These are phyloP conservation scores for Globisporangium echinulatum DNA, from an alignment of 352 stramenopile species.

Conservation along the genomic window DNA sequence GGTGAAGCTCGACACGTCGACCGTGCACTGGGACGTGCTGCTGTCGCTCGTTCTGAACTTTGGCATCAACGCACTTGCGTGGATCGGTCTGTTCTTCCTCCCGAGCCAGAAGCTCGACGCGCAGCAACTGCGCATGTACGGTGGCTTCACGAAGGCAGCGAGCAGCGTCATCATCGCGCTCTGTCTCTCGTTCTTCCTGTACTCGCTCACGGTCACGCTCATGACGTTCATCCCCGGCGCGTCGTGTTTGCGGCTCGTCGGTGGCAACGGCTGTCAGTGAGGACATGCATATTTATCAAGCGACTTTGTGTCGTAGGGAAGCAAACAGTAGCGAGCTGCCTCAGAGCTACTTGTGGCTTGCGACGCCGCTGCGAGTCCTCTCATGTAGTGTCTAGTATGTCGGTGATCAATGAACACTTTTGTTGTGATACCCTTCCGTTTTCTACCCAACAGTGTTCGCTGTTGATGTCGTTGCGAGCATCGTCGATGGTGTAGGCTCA, in stretches of 20 bases:
- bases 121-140: conserved; percentile 63
- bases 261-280: conserved; percentile 2
- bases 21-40: conserved; percentile 15
- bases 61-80: conserved; percentile 23
- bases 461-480: too few species aligned
- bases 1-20: conserved; percentile 14
- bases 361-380: too few species aligned
- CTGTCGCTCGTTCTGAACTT: conserved; percentile 24
- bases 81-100: conserved; percentile 25
- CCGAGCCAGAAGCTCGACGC: conserved; percentile 58
- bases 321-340: too few species aligned
- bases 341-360: too few species aligned
- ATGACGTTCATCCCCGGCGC: conserved; percentile 11
- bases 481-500: too few species aligned
- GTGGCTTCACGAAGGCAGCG: conserved; percentile 40
- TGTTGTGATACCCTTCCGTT: too few species aligned
- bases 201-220: conserved; percentile 12
- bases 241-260: conserved; percentile 4
- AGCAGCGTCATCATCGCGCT: conserved; percentile 10
- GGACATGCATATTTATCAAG: background rate
- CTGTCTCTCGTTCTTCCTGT: conserved; percentile 9
- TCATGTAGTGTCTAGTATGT: too few species aligned
- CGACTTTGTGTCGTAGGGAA: background rate
- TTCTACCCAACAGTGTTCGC: too few species aligned
- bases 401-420: too few species aligned